Evolutionary conservation across 768 basidiomycete genomes (phyloP), one percentile per base, ranked within the genome.

Genomic region (Pulveroboletus sp.): DNA sequence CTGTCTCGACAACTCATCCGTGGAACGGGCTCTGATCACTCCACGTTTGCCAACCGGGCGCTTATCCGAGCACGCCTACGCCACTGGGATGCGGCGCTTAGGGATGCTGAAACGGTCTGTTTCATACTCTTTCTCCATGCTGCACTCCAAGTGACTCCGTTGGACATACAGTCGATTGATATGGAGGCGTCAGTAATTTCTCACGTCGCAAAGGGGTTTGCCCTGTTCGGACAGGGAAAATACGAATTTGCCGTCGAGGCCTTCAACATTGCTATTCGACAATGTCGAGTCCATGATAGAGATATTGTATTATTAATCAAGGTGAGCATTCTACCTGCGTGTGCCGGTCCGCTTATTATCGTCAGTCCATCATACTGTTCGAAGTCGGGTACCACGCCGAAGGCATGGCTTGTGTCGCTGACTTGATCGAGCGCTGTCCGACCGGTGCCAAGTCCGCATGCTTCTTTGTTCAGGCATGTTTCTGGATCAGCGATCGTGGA

Each of bases 91-190:
- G 41, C 45, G 2, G 49, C 50, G 13, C 35, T 53, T 14, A 52
- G 52, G 38, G 52, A 53, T 23, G 43, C 52, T 33, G 50, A 53
- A 35, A 41, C 16, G 43, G 52, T 53, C 8, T 21, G 50, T 36
- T 36, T 40, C 6, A 16, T 39, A 5, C 29, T 7, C 12, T 32
- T 21, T 17, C 10, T 41, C 21, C 10, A 19, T n/a, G 13, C 32
- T 20, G 10, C 6, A 14, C n/a, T n/a, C 25, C 34, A 17, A 1
- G 29, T 40, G 32, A 40, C 6, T 13, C 1, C 14, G 8, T 32
- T 7, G 11, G 9, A 27, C 27, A 33, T 16, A 20, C 11, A 52
- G 51, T 52, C 51, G 7, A 51, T 51, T 12, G 49, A 40, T 14
- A 51, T 52, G 16, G 49, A 52, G 13, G 43, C 51, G 2, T 52